Percentiles rank a stretch among this genome's conserved stretches.
Conservation (phyloP, 164 flowering plant species). For the Paratinospora sagittata region DNA sequence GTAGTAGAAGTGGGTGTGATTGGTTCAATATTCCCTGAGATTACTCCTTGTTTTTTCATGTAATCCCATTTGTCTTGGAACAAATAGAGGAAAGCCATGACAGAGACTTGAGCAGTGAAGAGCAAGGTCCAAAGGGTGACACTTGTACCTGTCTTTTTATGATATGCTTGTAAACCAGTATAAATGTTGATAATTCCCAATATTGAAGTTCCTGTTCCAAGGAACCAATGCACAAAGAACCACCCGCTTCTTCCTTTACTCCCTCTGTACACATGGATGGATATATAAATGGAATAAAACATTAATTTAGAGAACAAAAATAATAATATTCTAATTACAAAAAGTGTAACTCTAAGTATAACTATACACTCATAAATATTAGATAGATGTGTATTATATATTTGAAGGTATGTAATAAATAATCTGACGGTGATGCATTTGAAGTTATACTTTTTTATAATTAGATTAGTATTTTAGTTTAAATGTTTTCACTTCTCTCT, state of each 20-base stretch:
- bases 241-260: slow-evolving; percentile 49
- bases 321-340: too few relatives aligned
- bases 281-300: not conserved
- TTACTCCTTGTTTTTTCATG: slow-evolving; percentile 42
- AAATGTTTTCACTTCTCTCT: too few relatives aligned
- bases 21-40: slow-evolving; percentile 26
- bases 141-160: slow-evolving; percentile 37
- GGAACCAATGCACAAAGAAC: slow-evolving; percentile 69
- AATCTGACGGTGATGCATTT: too few relatives aligned
- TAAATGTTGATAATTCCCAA: slow-evolving; percentile 64
- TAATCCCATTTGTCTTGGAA: slow-evolving; percentile 74
- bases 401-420: too few relatives aligned
- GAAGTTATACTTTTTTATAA: too few relatives aligned
- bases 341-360: too few relatives aligned
- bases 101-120: slow-evolving; percentile 51
- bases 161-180: slow-evolving; percentile 68
- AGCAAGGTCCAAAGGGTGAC: slow-evolving; percentile 43
- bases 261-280: slow-evolving; percentile 66
- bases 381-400: too few relatives aligned
- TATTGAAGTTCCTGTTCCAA: slow-evolving; percentile 52
- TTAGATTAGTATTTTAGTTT: too few relatives aligned
- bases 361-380: too few relatives aligned
- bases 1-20: slow-evolving; percentile 20
- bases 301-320: too few relatives aligned
- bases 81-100: slow-evolving; percentile 51